Conservation (phyloP, 2,329 filamentous ascomycete genomes). For the Fusarium globosum region DNA sequence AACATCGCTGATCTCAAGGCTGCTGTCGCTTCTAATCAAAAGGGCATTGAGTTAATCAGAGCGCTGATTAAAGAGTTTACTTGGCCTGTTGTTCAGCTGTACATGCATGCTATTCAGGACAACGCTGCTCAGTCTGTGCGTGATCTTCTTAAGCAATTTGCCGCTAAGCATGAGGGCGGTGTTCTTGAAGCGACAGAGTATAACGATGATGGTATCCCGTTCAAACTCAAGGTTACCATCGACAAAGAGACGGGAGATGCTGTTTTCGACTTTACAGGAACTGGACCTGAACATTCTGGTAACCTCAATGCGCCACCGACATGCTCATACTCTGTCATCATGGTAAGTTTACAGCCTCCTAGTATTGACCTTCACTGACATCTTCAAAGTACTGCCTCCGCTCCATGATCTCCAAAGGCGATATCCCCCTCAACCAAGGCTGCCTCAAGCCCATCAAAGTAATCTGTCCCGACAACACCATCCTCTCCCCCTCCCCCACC, state of each 20-base stretch:
- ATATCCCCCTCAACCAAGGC: conserved; percentile 55
- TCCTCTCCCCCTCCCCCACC: conserved; percentile 49
- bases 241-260: conserved; percentile 79
- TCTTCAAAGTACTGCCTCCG: conserved; percentile 45
- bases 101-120: conserved; percentile 84
- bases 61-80: conserved; percentile 82
- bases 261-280: conserved; percentile 64
- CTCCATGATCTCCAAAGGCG: conserved; percentile 46
- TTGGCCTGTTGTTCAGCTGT: conserved; percentile 80
- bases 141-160: conserved; percentile 77
- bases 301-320: conserved; percentile 47
- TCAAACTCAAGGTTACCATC: conserved; percentile 79
- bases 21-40: conserved; percentile 86
- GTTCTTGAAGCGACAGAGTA: conserved; percentile 81
- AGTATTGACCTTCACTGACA: neutral
- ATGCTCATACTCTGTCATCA: conserved; percentile 47
- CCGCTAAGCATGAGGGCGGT: conserved; percentile 73
- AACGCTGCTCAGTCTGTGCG: conserved; percentile 83
- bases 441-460: conserved; percentile 58
- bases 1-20: conserved; percentile 90
- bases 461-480: conserved; percentile 45
- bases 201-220: conserved; percentile 88
- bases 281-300: conserved; percentile 46
- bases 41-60: conserved; percentile 81
- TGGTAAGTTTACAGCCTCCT: conserved; percentile 22